Evolutionary conservation across 495 filamentous ascomycete genomes (phyloP), one percentile per base, ranked within the genome.

Genomic region (Hypoxylon fragiforme): DNA sequence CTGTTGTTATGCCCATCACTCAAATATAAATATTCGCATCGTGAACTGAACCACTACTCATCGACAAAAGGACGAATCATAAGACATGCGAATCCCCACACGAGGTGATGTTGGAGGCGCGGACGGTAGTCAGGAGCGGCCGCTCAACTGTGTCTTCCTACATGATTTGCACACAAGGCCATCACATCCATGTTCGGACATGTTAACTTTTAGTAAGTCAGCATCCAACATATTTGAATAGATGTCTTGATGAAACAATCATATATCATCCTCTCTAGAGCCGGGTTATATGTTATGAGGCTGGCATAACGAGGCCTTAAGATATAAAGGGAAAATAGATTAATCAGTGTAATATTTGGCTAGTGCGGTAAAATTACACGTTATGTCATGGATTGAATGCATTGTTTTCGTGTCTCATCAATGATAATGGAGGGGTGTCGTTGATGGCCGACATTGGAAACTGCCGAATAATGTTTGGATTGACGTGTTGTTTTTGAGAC

Each of bases 401-500:
- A 52, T 12, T 26, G 40, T 39, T 30, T 7, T 44, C 18, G 36
- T 36, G 20, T 32, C 42, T 44, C 30, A 24, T 51, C 18, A 18
- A 30, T 20, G n/a, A 39, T 38, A 22, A 42, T 7, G 28, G 34
- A 39, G 28, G 28, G 50, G 35, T 44, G 41, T 43, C 30, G 57
- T 55, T 43, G 50, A 45, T 31, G 26, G 20, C 36, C 20, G 45
- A 39, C 26, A 28, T 50, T 42, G 19, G 46, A 48, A 61, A 51
- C 16, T 51, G 42, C 35, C 57, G 57, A 61, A 40, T 50, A 40
- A 55, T n/a, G 19, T 34, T 50, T 4, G 15, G 51, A 61, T 61
- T 61, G 42, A 61, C 45, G 57, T 61, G 57, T 61, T 61, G 57
- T 61, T 61, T 61, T 61, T 30, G 24, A 46, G 48, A 38, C 42